Evolutionary conservation across 441 rosid genomes (phyloP).

Genomic region (Cnidoscolus chayamansa): DNA sequence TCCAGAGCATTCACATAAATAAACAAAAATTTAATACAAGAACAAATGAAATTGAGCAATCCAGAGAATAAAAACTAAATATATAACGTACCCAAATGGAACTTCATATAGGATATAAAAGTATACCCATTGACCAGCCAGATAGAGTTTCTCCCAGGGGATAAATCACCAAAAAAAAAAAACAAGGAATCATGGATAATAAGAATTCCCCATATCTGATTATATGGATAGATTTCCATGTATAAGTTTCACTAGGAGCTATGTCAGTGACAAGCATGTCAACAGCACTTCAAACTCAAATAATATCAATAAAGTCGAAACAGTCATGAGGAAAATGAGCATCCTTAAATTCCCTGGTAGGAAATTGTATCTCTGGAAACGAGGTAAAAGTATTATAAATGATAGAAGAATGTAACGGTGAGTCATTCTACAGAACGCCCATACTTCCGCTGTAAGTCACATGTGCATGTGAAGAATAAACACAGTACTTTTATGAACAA

Average conservation of each 20-base stretch:
- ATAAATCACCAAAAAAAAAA: not conserved
- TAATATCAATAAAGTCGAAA: not conserved
- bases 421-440: not conserved
- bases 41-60: constrained; percentile 1
- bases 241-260: not conserved
- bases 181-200: not conserved
- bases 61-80: not conserved
- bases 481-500: not conserved
- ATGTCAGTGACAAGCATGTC: not conserved
- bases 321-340: not conserved
- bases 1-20: not conserved
- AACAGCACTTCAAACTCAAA: not conserved
- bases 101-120: not conserved
- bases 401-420: not conserved
- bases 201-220: not conserved
- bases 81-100: not conserved
- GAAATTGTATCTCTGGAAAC: not conserved
- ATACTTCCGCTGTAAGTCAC: not conserved
- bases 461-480: not conserved
- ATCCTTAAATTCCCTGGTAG: not conserved
- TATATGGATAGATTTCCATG: not conserved
- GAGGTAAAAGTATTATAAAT: not conserved
- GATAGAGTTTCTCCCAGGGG: not conserved
- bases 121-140: not conserved
- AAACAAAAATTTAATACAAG: not conserved